These are phyloP conservation scores for Populus euphratica DNA, from an alignment of 345 rosid genomes.

Conservation along the genomic window DNA sequence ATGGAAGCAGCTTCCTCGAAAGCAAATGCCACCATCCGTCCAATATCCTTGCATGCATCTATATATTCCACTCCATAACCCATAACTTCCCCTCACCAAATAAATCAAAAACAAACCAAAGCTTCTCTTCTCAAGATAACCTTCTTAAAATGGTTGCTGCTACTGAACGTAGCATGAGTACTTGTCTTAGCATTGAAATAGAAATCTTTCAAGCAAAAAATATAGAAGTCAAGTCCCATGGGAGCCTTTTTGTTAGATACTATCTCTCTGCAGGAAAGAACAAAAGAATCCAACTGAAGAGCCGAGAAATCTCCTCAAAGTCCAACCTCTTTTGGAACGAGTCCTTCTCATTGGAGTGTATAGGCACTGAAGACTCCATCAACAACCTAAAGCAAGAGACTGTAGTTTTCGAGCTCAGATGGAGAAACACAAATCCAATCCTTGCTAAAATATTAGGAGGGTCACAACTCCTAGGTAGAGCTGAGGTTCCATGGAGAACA, in stretches of 20 bases:
- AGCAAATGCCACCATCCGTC: constrained; percentile 7
- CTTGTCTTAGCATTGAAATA: constrained; percentile 53
- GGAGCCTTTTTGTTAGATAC: constrained; percentile 55
- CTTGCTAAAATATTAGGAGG: constrained; percentile 33
- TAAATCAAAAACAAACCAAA: neutral
- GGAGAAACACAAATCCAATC: constrained; percentile 32
- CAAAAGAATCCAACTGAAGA: constrained; percentile 51
- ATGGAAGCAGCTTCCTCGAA: constrained; percentile 3
- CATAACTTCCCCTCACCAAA: constrained; percentile 4
- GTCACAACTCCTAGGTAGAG: constrained; percentile 57
- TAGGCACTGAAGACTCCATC: constrained; percentile 48
- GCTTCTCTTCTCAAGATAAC: neutral
- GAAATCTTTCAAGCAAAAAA: constrained; percentile 66
- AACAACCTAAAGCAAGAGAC: constrained; percentile 40
- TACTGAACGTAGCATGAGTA: constrained; percentile 1
- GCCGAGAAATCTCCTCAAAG: constrained; percentile 39
- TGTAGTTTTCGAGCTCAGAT: constrained; percentile 58
- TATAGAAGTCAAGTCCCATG: constrained; percentile 38
- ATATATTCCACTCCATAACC: neutral
- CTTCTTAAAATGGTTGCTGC: constrained; percentile 32
- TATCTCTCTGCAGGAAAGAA: constrained; percentile 54
- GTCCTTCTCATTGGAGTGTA: constrained; percentile 56
- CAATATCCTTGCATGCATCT: neutral
- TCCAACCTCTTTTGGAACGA: constrained; percentile 51
- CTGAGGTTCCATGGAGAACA: constrained; percentile 46